Base-by-base conservation (phyloP, 257 asterid species). In the Fraxinus americana region DNA sequence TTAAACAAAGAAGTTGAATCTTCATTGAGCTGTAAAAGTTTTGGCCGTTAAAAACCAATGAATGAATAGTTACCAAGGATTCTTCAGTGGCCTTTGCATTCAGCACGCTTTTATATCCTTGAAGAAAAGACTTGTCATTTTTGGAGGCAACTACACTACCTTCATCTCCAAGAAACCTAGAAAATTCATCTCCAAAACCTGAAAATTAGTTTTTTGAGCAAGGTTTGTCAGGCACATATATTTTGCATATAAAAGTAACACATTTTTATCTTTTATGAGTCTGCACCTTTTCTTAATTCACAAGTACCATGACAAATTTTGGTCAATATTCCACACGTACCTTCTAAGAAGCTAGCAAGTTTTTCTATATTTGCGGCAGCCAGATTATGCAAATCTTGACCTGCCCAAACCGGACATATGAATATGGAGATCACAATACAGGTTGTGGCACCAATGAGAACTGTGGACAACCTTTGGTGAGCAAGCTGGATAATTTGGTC, bases 71-170 rank as follows among this genome's bases (percentile, higher is more conserved):
- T 57, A 93, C 98, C 98, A 91, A 72, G 21, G 90, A 80, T 75
- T 93, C 97, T 79, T 89, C 97, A 2, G 50, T 88, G 7, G 91
- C 87, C 80, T 91, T 93, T 1, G 94, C 81, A 75, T 86, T 85
- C 7, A 93, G 85, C 67, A 89, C 91, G 32, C 87, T 81, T 83
- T 83, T 87, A 38, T 88, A 88, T 73, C 73, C 78, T 48, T 79
- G 80, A 50, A 83, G 82, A 52, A 43, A 10, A 43, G 91, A 52
- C 39, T 80, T 87, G 9, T 82, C 89, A 12, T 70, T 63, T 73
- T 32, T 82, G 17, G 79, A 50, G 7, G 54, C 48, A 39, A 17
- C 74, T 16, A 48, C 77, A 61, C 70, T 61, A 45, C 25, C 74
- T 41, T 78, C 87, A 43, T 83, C 93, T 34, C 76, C 78, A 71